Percentiles rank a stretch among this genome's conserved stretches.
phyloP scores from a whole-genome alignment of 345 rosid species.

The Murraya paniculata region DNA sequence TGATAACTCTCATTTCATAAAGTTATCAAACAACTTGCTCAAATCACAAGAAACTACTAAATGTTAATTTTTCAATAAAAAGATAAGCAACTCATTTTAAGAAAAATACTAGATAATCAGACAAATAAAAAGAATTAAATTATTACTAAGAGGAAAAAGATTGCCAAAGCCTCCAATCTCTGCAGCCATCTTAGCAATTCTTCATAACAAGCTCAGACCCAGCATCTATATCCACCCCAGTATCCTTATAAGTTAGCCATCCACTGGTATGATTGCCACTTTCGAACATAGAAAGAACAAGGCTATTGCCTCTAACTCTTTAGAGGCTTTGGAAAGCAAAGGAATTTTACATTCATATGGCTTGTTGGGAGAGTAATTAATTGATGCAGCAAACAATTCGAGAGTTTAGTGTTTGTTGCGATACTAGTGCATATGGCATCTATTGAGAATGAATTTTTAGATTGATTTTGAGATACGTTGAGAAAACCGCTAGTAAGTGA shows the following conservation, averaged over 20 bases:
- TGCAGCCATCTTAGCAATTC: conserved; percentile 88
- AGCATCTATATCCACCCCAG: conserved; percentile 90
- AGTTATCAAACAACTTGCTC: too few species aligned
- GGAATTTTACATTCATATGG: too few species aligned
- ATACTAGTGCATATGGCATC: conserved; percentile 11
- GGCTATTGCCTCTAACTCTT: background rate
- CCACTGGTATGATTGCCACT: conserved; percentile 5
- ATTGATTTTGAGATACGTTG: background rate
- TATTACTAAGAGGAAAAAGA: conserved; percentile 74
- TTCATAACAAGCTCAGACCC: conserved; percentile 77
- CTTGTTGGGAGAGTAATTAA: background rate
- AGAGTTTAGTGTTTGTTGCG: conserved; percentile 18
- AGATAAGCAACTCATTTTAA: background rate
- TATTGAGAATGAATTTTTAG: background rate
- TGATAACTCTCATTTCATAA: too few species aligned
- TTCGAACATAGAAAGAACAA: conserved; percentile 24
- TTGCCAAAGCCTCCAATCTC: conserved; percentile 93
- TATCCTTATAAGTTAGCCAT: conserved; percentile 64
- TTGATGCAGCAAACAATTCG: conserved; percentile 9
- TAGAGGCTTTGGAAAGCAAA: too few species aligned
- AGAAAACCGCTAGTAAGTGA: too few species aligned
- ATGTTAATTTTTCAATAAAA: background rate
- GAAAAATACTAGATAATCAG: too few species aligned
- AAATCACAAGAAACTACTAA: background rate
- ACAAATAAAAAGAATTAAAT: background rate